A percentile compares a stretch with the other conserved stretches of the same genome.
Conservation (phyloP, 805 yeast genomes). For the Metschnikowia reukaufii region DNA sequence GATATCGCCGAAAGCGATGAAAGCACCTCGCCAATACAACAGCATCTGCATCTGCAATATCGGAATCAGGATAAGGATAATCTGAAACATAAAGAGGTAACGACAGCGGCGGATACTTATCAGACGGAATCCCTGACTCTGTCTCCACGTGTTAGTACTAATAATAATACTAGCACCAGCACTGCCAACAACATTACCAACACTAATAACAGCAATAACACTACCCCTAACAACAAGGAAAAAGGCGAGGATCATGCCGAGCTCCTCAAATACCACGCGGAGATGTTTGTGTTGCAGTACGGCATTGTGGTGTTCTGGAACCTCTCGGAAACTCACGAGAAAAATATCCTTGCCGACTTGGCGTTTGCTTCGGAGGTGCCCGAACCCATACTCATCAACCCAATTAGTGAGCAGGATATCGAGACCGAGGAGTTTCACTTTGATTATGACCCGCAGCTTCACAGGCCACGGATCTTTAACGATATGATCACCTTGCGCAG, state of each 20-base stretch:
- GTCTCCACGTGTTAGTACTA: no score
- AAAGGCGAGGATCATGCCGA: conserved; percentile 34
- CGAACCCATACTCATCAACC: conserved; percentile 58
- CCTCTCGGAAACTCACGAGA: conserved; percentile 87
- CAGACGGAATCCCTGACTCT: no score
- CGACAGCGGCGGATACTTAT: no score
- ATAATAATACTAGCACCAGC: no score
- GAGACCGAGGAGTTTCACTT: conserved; percentile 88
- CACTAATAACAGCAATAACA: conserved; percentile 3
- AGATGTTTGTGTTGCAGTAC: conserved; percentile 83
- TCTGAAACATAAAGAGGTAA: no score
- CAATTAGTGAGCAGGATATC: conserved; percentile 82
- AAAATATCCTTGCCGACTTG: conserved; percentile 88
- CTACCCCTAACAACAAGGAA: background rate
- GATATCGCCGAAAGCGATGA: conserved; percentile 18
- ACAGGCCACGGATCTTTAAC: conserved; percentile 77
- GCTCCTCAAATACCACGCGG: conserved; percentile 66
- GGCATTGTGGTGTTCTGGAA: conserved; percentile 99
- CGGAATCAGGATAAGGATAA: no score
- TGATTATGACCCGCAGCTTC: conserved; percentile 63
- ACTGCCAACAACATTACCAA: background rate
- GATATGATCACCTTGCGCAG: conserved; percentile 90
- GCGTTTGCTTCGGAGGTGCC: conserved; percentile 58
- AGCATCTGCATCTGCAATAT: no score
- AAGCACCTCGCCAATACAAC: conserved; percentile 8